Evolutionary conservation across 2,329 filamentous ascomycete genomes (phyloP), one percentile per base, ranked within the genome.

Genomic region (Pseudocercospora eumusae): DNA sequence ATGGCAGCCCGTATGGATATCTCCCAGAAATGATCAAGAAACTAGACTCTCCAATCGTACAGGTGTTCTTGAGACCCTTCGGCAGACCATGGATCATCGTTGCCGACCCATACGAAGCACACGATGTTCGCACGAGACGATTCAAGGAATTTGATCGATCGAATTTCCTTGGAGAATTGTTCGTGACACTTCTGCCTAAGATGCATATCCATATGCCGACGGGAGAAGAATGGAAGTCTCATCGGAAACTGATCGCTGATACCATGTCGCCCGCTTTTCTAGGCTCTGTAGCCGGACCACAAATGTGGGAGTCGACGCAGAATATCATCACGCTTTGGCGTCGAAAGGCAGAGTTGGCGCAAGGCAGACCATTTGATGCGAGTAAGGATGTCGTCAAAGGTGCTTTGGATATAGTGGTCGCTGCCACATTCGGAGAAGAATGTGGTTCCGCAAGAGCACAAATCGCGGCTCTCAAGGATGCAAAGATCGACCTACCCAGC

Each of bases 31-130:
- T 65, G 9, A 40, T 56, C 33, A 56, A 47, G 31, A 57, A 62
- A 23, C 58, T 62, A 23, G 65, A 77, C 5, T 76, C 75, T 10
- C 79, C 80, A 0, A 74, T 84, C 60, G 69, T 78, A 5, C 83
- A 85, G 65, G 70, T 80, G 5, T 84, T 83, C 67, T 68, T 82
- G 57, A 70, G 72, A 6, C 81, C 82, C 0, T 74, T 81, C 15
- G 64, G 67, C 0, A 72, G 71, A 27, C 82, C 81, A 1, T 76
- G 74, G 68, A 71, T 84, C 0, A 59, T 84, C 3, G 64, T 84
- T 3, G 71, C 75, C 20, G 80, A 81, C 60, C 77, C 73, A 9
- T 71, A 71, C 3, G 80, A 81, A 68, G 69, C 71, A 15, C 77
- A 81, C 65, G 80, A 82, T 64, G 74, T 83, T 47, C 73, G 82